phyloP scores from a whole-genome alignment of 805 yeast genomes.

The Spathaspora sp. region DNA sequence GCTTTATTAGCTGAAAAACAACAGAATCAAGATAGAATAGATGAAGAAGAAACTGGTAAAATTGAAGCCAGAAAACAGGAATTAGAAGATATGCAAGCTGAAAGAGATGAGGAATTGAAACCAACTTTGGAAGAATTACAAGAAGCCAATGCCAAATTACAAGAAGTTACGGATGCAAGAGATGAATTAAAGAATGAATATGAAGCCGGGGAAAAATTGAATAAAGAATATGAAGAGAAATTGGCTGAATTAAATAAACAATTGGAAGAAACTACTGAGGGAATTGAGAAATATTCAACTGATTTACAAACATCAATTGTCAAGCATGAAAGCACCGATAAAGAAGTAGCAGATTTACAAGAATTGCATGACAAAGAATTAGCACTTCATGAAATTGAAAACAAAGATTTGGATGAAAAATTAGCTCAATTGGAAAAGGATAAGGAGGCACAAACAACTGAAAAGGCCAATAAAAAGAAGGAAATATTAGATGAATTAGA shows the following conservation, averaged over 20 bases:
- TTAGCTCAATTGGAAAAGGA: slow-evolving; percentile 39
- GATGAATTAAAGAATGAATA: slow-evolving; percentile 43
- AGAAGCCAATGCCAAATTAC: slow-evolving; percentile 46
- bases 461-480: slow-evolving; percentile 33
- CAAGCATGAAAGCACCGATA: slow-evolving; percentile 37
- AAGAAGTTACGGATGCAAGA: slow-evolving; percentile 48
- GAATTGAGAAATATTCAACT: slow-evolving; percentile 28
- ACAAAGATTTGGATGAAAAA: slow-evolving; percentile 38
- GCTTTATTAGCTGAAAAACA: slow-evolving; percentile 43
- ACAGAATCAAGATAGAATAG: slow-evolving; percentile 43
- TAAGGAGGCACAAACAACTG: slow-evolving; percentile 30
- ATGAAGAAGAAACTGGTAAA: slow-evolving; percentile 39
- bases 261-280: slow-evolving; percentile 38
- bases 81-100: slow-evolving; percentile 47
- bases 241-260: slow-evolving; percentile 42
- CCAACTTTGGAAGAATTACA: slow-evolving; percentile 54
- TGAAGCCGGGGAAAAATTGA: slow-evolving; percentile 39
- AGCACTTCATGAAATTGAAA: slow-evolving; percentile 21
- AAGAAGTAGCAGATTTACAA: slow-evolving; percentile 36
- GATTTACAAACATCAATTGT: slow-evolving; percentile 30
- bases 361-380: slow-evolving; percentile 20
- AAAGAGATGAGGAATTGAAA: slow-evolving; percentile 49
- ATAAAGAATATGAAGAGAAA: slow-evolving; percentile 42
- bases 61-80: slow-evolving; percentile 44
- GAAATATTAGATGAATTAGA: slow-evolving; percentile 28